Conservation (phyloP, 768 basidiomycete genomes). For the Daedaleopsis sinensis region DNA sequence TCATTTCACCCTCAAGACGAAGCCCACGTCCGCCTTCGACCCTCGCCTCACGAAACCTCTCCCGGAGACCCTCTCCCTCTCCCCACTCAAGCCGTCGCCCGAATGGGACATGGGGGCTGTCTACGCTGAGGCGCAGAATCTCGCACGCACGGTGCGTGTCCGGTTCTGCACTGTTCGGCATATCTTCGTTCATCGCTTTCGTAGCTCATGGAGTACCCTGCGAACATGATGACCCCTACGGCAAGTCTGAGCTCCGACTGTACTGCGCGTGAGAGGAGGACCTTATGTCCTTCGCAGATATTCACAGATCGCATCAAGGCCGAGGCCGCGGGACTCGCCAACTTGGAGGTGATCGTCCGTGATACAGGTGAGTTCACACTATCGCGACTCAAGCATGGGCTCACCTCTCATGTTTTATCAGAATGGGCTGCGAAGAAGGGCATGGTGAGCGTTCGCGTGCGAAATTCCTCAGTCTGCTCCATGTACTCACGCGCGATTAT, state of each 20-base stretch:
- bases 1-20: conserved; percentile 80
- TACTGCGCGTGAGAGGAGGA: background rate
- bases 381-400: too few species aligned
- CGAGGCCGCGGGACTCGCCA: conserved; percentile 67
- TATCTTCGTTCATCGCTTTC: too few species aligned
- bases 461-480: background rate
- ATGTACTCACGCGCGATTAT: background rate
- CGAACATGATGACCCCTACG: conserved; percentile 85
- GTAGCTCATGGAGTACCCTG: conserved; percentile 56
- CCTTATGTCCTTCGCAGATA: conserved; percentile 40
- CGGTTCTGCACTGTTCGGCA: background rate
- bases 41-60: conserved; percentile 56
- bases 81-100: conserved; percentile 45
- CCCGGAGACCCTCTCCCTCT: conserved; percentile 52
- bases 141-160: conserved; percentile 68
- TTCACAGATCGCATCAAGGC: conserved; percentile 76
- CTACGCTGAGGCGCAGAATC: conserved; percentile 79
- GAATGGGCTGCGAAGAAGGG: conserved; percentile 84
- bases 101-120: conserved; percentile 76
- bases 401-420: conserved; percentile 26
- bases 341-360: conserved; percentile 69
- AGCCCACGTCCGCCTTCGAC: conserved; percentile 65
- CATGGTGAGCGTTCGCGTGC: conserved; percentile 54
- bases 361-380: conserved; percentile 60
- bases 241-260: conserved; percentile 35